A percentile compares a stretch with the other conserved stretches of the same genome.
Conservation (phyloP, 345 rosid species). For the Excoecaria cochinchinensis region DNA sequence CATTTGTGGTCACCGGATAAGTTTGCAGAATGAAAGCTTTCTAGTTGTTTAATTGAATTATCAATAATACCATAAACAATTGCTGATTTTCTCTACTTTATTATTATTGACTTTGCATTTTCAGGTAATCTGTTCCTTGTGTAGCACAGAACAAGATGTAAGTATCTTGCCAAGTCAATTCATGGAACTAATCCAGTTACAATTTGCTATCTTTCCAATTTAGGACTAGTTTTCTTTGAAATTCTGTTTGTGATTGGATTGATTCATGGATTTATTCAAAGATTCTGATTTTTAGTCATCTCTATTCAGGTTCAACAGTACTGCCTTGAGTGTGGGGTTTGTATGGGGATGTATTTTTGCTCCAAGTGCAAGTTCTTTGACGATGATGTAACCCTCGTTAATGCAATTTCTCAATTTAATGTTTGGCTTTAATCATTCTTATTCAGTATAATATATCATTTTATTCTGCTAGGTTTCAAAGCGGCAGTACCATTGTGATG, state of each 20-base stretch:
- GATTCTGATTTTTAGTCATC: no score
- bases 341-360: conserved; percentile 79
- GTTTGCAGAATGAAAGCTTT: no score
- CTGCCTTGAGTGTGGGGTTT: conserved; percentile 59
- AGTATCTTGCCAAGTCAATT: conserved; percentile 24
- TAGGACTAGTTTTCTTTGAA: no score
- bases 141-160: conserved; percentile 69
- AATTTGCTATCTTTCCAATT: no score
- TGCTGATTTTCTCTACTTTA: not conserved
- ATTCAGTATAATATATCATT: not conserved
- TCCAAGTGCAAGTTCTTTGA: conserved; percentile 64
- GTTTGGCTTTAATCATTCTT: not conserved
- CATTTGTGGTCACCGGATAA: no score
- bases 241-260: no score
- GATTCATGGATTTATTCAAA: no score
- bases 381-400: conserved; percentile 52
- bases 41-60: not conserved
- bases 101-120: not conserved
- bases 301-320: conserved; percentile 48
- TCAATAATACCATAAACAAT: not conserved
- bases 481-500: conserved; percentile 56
- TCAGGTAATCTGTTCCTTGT: conserved; percentile 73
- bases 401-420: not conserved
- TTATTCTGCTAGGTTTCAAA: conserved; percentile 43
- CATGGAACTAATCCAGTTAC: no score